Percentiles rank a stretch among this genome's conserved stretches.
phyloP scores from a whole-genome alignment of 1,139 yeast species.

The Geotrichum cucujoidarum region DNA sequence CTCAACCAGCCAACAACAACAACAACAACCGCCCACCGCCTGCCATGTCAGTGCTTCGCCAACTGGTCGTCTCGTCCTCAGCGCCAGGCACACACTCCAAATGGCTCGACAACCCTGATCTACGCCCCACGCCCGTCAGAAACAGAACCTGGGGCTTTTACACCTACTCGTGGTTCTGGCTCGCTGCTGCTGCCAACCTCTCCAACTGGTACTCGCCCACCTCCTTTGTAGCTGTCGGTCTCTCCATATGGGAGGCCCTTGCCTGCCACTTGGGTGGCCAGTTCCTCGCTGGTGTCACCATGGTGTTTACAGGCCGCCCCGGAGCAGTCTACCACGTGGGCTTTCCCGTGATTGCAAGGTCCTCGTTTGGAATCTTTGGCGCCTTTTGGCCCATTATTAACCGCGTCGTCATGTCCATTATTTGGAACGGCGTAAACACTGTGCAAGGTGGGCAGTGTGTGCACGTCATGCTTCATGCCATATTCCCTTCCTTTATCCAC shows the following conservation, averaged over 20 bases:
- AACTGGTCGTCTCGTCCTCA: neutral
- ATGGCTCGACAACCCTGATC: slow-evolving; percentile 21
- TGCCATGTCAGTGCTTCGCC: neutral
- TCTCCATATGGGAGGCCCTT: slow-evolving; percentile 30
- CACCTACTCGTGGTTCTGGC: slow-evolving; percentile 26
- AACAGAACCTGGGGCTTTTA: slow-evolving; percentile 26
- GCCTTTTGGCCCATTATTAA: slow-evolving; percentile 76
- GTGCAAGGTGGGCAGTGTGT: slow-evolving; percentile 77
- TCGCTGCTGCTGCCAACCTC: slow-evolving; percentile 26
- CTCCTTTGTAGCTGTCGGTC: slow-evolving; percentile 29
- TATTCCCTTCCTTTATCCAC: slow-evolving; percentile 57
- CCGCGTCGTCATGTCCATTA: slow-evolving; percentile 73
- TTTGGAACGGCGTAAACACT: slow-evolving; percentile 78
- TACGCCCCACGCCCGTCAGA: slow-evolving; percentile 22
- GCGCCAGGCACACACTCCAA: neutral
- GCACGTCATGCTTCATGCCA: slow-evolving; percentile 60
- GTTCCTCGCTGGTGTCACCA: slow-evolving; percentile 55
- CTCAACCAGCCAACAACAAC: neutral
- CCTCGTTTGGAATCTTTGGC: slow-evolving; percentile 73
- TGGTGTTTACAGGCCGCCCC: slow-evolving; percentile 59
- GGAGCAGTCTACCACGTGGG: slow-evolving; percentile 73
- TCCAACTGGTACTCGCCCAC: slow-evolving; percentile 35
- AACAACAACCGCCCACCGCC: too few relatives aligned
- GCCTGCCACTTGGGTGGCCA: slow-evolving; percentile 46
- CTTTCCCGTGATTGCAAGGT: slow-evolving; percentile 69